Evolutionary conservation across 2,329 filamentous ascomycete genomes (phyloP), one percentile per base, ranked within the genome.

Genomic region (Fusarium albidum): DNA sequence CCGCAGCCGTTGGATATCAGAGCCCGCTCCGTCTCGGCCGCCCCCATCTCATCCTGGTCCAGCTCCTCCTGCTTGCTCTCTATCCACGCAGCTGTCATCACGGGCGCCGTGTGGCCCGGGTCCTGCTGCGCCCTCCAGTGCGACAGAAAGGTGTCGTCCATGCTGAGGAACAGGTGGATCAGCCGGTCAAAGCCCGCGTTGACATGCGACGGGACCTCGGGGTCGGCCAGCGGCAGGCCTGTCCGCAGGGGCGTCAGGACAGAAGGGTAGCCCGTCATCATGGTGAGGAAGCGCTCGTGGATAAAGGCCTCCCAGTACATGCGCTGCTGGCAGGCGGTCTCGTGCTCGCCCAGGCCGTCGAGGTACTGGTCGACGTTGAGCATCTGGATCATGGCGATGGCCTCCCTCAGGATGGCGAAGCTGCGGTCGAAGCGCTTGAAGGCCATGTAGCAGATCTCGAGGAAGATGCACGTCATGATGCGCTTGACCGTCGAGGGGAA

Each of bases 221-320:
- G 47, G 50, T 77, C 75, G 9, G 52, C 27, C 2, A 64, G 13
- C 0, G 70, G 72, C 6, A 71, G 46, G 1, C 70, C 68, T 0
- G 64, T 63, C 3, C 55, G 49, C 2, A 77, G 58, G 0, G 70
- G 68, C 0, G 64, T 59, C 27, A 77, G 58, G 3, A 70, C 58
- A 13, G 71, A 69, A 0, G 73, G 71, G 5, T 77, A 76, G 15
- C 80, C 80, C 17, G 81, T 76, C 3, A 80, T 69, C 14, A 84
- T 77, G 9, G 79, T 77, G 10, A 81, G 59, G 58, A 84, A 85
- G 2, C 82, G 77, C 59, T 85, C 82, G 55, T 84, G 81, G n/a
- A 84, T 81, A 52, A 79, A 84, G 8, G 76, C 75, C 54, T 82
- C 77, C 79, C 81, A 84, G 64, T 84, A 83, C 0, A 82, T 64